A percentile compares a stretch with the other conserved stretches of the same genome.
Evolutionary conservation across 2,329 filamentous ascomycete species (phyloP).

Genomic region (Nectriaceae sp.): DNA sequence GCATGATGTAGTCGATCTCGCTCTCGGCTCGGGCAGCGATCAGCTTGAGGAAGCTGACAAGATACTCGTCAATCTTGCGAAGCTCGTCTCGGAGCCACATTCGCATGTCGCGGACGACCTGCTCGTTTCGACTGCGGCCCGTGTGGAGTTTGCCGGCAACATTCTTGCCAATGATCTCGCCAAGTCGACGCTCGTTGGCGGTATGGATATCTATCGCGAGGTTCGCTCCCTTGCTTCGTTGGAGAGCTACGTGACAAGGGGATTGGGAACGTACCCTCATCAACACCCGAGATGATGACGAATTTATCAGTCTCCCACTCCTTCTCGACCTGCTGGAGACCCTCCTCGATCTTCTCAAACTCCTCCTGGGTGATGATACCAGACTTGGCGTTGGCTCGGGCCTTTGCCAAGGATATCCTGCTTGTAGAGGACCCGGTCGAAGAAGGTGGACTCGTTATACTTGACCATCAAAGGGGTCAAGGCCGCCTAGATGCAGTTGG

Average conservation of each 20-base stretch:
- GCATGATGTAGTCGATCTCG: conserved; percentile 68
- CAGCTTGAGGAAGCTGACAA: conserved; percentile 27
- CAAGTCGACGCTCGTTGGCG: conserved; percentile 57
- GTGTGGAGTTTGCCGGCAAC: conserved; percentile 74
- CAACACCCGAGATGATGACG: conserved; percentile 51
- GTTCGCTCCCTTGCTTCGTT: conserved; percentile 33
- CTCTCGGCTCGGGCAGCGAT: background rate
- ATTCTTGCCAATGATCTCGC: conserved; percentile 70
- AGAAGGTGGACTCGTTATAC: conserved; percentile 79
- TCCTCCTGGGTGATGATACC: conserved; percentile 74
- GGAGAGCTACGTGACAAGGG: background rate
- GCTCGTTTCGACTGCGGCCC: conserved; percentile 69
- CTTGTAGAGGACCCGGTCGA: conserved; percentile 75
- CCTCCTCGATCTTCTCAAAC: conserved; percentile 72
- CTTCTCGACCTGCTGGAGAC: conserved; percentile 59
- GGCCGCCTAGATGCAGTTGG: conserved; percentile 56
- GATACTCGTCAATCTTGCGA: conserved; percentile 24
- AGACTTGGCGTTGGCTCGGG: conserved; percentile 75
- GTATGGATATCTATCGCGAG: conserved; percentile 46
- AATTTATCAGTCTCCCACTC: conserved; percentile 57
- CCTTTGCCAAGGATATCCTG: conserved; percentile 81
- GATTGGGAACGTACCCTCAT: conserved; percentile 34
- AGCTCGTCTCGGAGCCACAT: conserved; percentile 53
- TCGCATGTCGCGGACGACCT: conserved; percentile 73
- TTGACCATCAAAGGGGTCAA: conserved; percentile 84